phyloP scores from a whole-genome alignment of 495 filamentous ascomycete genomes.

The Neurospora sp. region DNA sequence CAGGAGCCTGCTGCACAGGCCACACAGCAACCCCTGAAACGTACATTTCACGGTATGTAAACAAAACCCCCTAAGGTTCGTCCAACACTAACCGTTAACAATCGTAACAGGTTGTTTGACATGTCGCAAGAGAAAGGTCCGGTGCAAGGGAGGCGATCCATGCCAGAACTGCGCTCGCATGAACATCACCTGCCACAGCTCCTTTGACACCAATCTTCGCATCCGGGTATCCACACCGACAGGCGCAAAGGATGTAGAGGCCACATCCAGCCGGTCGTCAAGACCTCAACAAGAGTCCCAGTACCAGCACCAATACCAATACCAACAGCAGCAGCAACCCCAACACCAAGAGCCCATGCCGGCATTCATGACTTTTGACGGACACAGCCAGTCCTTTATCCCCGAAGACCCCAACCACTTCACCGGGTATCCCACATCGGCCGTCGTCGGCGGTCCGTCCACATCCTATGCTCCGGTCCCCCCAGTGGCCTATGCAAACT shows the following conservation, averaged over 20 bases:
- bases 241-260: slow-evolving; percentile 16
- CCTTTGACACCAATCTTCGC: slow-evolving; percentile 26
- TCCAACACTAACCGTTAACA: neutral
- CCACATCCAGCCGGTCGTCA: slow-evolving; percentile 3
- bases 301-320: neutral
- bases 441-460: neutral
- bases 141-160: slow-evolving; percentile 23
- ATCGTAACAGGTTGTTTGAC: slow-evolving; percentile 22
- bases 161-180: slow-evolving; percentile 26
- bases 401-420: slow-evolving; percentile 5
- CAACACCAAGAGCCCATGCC: neutral
- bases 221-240: slow-evolving; percentile 19
- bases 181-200: slow-evolving; percentile 25
- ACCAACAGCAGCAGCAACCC: neutral
- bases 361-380: neutral
- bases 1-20: neutral
- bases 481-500: neutral
- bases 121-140: slow-evolving; percentile 28
- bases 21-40: slow-evolving; percentile 20
- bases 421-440: neutral
- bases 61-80: neutral
- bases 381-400: slow-evolving; percentile 1
- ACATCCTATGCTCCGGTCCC: neutral
- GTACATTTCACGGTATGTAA: slow-evolving; percentile 23
- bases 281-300: neutral